Evolutionary conservation across 2,329 filamentous ascomycete genomes (phyloP).

Genomic region (Daldinia eschscholtzii): DNA sequence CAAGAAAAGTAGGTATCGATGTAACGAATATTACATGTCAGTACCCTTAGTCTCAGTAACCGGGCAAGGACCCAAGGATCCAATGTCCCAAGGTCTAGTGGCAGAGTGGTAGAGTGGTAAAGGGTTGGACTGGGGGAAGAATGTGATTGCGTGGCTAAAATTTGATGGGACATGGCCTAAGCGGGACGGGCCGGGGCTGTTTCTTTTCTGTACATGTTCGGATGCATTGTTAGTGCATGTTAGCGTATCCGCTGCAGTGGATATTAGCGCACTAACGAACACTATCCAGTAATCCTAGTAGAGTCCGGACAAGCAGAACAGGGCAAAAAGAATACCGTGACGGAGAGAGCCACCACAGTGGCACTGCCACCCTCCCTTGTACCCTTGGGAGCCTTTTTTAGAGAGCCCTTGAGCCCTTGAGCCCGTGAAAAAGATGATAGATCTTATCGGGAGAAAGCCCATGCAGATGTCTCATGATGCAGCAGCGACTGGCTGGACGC

Average conservation of each 20-base stretch:
- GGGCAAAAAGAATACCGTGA: neutral
- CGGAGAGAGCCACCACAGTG: constrained; percentile 36
- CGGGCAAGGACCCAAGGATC: neutral
- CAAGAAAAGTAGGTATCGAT: neutral
- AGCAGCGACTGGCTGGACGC: constrained; percentile 1
- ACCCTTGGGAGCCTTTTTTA: neutral
- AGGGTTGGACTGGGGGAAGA: constrained; percentile 6
- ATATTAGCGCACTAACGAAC: constrained; percentile 19
- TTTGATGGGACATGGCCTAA: constrained; percentile 14
- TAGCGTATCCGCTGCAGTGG: constrained; percentile 15
- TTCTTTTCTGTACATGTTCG: neutral
- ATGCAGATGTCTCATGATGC: constrained; percentile 42
- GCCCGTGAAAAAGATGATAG: constrained; percentile 34
- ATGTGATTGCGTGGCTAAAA: constrained; percentile 42
- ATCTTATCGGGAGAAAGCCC: constrained; percentile 36
- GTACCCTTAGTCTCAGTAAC: neutral
- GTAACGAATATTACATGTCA: constrained; percentile 7
- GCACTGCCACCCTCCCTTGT: constrained; percentile 37
- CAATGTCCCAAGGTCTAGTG: neutral
- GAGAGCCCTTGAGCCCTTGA: neutral
- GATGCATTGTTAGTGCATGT: constrained; percentile 30
- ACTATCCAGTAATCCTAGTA: constrained; percentile 12
- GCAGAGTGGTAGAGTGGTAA: neutral
- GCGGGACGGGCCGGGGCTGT: constrained; percentile 37
- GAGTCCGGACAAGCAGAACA: neutral